phyloP scores from a whole-genome alignment of 2,329 filamentous ascomycete species.

The Calonectria henricotiae region DNA sequence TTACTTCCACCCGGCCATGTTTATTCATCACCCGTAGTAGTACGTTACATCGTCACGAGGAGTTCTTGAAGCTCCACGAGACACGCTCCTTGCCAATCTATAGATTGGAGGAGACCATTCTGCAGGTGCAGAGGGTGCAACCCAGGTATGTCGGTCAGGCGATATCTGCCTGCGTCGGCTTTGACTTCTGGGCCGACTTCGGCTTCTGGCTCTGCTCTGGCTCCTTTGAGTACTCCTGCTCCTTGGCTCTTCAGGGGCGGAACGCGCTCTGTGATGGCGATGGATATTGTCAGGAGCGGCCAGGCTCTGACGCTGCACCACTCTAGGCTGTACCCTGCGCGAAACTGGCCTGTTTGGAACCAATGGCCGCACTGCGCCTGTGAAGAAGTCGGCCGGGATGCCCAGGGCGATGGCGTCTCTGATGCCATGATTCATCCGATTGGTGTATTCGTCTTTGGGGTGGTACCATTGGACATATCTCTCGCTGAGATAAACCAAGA shows the following conservation, averaged over 20 bases:
- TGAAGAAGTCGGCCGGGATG: slow-evolving; percentile 4
- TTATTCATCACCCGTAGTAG: background rate
- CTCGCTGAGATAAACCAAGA: slow-evolving; percentile 20
- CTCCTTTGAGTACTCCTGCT: background rate
- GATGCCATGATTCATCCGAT: slow-evolving; percentile 9
- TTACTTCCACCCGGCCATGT: no score
- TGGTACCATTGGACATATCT: slow-evolving; percentile 9
- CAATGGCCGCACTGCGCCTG: background rate
- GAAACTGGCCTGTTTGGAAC: background rate
- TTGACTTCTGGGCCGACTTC: background rate
- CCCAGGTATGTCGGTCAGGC: background rate
- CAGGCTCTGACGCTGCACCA: background rate
- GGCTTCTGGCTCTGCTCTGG: background rate
- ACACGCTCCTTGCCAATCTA: slow-evolving; percentile 6
- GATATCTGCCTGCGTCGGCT: background rate
- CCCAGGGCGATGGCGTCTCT: slow-evolving; percentile 11
- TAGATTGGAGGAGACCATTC: slow-evolving; percentile 7
- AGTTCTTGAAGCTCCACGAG: background rate
- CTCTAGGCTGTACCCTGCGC: background rate
- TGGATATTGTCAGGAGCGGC: background rate
- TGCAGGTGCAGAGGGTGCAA: background rate
- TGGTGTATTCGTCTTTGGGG: slow-evolving; percentile 10
- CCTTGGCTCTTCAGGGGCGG: slow-evolving; percentile 2
- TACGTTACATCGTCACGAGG: background rate
- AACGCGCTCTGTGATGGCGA: background rate